phyloP scores from a whole-genome alignment of 495 filamentous ascomycete genomes.

The Podospora bellae-mahoneyi region DNA sequence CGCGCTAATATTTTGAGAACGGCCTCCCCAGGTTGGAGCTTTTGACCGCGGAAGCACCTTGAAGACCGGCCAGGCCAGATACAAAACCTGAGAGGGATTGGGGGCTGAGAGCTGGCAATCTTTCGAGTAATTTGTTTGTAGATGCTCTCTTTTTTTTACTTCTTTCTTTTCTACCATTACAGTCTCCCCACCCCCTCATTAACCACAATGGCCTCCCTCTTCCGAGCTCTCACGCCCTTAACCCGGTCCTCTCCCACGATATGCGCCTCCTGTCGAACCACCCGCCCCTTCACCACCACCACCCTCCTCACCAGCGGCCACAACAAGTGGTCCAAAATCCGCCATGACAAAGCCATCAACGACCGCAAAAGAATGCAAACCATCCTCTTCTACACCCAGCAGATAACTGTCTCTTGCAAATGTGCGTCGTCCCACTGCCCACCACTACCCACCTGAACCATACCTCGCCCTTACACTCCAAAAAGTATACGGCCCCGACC shows the following conservation, averaged over 20 bases:
- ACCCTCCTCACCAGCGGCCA: slow-evolving; percentile 61
- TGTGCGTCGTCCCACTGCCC: slow-evolving; percentile 35
- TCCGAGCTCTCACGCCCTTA: slow-evolving; percentile 16
- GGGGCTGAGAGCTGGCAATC: background rate
- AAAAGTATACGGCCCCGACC: slow-evolving; percentile 62
- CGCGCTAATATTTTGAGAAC: slow-evolving; percentile 14
- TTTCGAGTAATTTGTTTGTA: background rate
- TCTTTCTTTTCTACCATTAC: background rate
- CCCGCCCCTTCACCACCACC: slow-evolving; percentile 52
- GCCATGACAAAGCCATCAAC: slow-evolving; percentile 83
- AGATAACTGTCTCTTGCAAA: slow-evolving; percentile 52
- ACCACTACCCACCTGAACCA: background rate
- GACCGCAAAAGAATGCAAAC: slow-evolving; percentile 58
- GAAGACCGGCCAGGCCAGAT: background rate
- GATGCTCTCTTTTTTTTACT: background rate
- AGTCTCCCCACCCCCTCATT: background rate
- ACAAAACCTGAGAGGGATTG: slow-evolving; percentile 1
- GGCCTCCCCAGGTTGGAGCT: slow-evolving; percentile 3
- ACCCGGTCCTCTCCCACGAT: slow-evolving; percentile 18
- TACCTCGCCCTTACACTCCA: slow-evolving; percentile 24
- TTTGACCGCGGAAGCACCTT: background rate
- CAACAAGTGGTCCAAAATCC: slow-evolving; percentile 92
- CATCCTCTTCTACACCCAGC: slow-evolving; percentile 45
- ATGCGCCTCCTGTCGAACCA: slow-evolving; percentile 41
- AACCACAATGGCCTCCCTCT: slow-evolving; percentile 24